Percentiles rank a stretch among this genome's conserved stretches.
Conservation (phyloP, 2,329 filamentous ascomycete species). For the Phialemoniopsis sp. region DNA sequence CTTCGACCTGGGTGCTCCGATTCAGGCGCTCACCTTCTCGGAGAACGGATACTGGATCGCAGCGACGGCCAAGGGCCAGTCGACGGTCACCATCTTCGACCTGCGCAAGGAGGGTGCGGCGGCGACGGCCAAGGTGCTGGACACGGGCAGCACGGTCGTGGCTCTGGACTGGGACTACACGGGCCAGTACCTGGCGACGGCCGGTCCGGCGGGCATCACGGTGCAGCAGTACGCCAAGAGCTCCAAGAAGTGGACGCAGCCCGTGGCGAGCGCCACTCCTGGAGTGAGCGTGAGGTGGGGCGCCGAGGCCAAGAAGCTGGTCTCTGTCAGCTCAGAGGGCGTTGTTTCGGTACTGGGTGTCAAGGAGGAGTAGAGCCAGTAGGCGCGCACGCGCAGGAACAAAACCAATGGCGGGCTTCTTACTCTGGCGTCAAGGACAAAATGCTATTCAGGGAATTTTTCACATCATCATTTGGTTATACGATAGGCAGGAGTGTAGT, state of each 20-base stretch:
- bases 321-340: conserved; percentile 72
- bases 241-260: conserved; percentile 85
- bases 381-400: too few relatives aligned
- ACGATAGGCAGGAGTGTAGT: too few relatives aligned
- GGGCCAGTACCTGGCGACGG: conserved; percentile 84
- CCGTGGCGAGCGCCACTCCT: conserved; percentile 67
- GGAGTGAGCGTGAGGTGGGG: conserved; percentile 78
- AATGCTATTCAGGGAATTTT: too few relatives aligned
- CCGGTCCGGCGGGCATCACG: conserved; percentile 73
- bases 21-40: conserved; percentile 79
- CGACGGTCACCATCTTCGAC: conserved; percentile 82
- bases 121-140: conserved; percentile 76
- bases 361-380: conserved; percentile 45
- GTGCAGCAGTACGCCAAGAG: conserved; percentile 89
- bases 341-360: conserved; percentile 65
- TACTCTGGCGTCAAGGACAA: too few relatives aligned
- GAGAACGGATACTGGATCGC: conserved; percentile 98
- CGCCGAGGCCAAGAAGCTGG: conserved; percentile 65
- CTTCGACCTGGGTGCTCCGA: conserved; percentile 64
- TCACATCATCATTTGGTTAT: too few relatives aligned
- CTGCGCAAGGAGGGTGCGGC: conserved; percentile 86
- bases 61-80: conserved; percentile 72
- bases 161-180: conserved; percentile 92
- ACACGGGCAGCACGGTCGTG: conserved; percentile 73
- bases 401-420: not conserved